Evolutionary conservation across 208 protist genomes (phyloP), one percentile per base, ranked within the genome.

Genomic region (Trypanosoma caninum): DNA sequence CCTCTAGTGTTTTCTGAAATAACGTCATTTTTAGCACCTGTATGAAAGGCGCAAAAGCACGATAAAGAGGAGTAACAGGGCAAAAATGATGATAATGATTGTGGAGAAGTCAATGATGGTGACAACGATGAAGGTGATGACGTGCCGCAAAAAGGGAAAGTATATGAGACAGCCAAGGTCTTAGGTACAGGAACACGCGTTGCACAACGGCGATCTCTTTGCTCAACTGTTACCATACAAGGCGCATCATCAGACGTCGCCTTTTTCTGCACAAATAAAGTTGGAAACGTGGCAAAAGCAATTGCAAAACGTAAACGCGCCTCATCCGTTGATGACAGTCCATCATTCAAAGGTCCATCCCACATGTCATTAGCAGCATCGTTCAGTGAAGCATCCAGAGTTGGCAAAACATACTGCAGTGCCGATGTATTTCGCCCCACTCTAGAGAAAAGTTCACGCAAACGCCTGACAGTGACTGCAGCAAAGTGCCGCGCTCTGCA

Each of bases 31-130:
- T 18, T 20, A 50, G 35, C 9, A 30, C 41, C 23, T 18, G 6
- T 28, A 46, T 68, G 53, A 68, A 68, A 68, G 14, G 44, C 53
- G 35, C 18, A 46, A 38, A 68, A 68, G 35, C 44, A 68, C 8
- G 62, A 53, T 34, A 68, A 45, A 14, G 42, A 47, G 34, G 33
- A 51, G 38, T 33, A 33, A 27, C 13, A 41, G 27, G 5, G 23
- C 8, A 10, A 44, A 11, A 44, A 11, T 11, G 38, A 44, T 44
- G 38, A 44, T 2, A 18, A 4, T 44, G 13, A 11, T 5, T 16
- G 18, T 20, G 23, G 28, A 35, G 3, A 42, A 25, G 18, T 41
- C 20, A 7, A 23, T 20, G 38, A 30, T 48, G 33, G 16, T 5
- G 30, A 48, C n/a, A n/a, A 51, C 20, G 16, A 23, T 20, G 38